Conservation (phyloP, 2,329 filamentous ascomycete species). For the Sporothrix euskadiensis region DNA sequence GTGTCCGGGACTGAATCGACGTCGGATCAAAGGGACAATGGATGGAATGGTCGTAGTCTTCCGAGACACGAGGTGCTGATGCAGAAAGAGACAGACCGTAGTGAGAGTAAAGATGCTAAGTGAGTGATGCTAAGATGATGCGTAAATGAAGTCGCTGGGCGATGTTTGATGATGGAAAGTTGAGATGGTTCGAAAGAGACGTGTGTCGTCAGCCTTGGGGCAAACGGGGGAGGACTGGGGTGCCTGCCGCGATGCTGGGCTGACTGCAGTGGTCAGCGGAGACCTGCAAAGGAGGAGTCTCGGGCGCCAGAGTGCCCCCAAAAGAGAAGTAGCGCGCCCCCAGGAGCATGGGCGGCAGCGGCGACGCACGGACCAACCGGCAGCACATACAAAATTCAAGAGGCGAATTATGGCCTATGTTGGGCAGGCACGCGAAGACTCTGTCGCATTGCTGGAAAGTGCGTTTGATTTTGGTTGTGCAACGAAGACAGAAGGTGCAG, state of each 20-base stretch:
- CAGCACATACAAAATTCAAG: background rate
- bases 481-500: background rate
- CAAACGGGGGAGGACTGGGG: conserved; percentile 13
- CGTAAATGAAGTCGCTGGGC: background rate
- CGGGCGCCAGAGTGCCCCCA: background rate
- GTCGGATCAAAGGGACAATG: background rate
- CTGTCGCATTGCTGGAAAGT: background rate
- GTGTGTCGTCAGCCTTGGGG: conserved; percentile 19
- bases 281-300: conserved; percentile 15
- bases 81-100: background rate
- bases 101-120: background rate
- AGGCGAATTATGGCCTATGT: conserved; percentile 13
- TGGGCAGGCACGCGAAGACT: conserved; percentile 13
- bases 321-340: conserved; percentile 14
- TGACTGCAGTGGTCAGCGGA: background rate
- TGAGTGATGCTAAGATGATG: background rate
- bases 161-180: conserved; percentile 2
- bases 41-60: background rate
- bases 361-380: conserved; percentile 18
- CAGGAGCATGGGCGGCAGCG: background rate
- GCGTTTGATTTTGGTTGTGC: background rate
- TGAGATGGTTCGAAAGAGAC: background rate
- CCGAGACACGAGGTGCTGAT: background rate
- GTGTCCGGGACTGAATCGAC: background rate
- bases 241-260: background rate